Evolutionary conservation across 352 stramenopile genomes (phyloP), one percentile per base, ranked within the genome.

Genomic region (Phytophthora syringae): DNA sequence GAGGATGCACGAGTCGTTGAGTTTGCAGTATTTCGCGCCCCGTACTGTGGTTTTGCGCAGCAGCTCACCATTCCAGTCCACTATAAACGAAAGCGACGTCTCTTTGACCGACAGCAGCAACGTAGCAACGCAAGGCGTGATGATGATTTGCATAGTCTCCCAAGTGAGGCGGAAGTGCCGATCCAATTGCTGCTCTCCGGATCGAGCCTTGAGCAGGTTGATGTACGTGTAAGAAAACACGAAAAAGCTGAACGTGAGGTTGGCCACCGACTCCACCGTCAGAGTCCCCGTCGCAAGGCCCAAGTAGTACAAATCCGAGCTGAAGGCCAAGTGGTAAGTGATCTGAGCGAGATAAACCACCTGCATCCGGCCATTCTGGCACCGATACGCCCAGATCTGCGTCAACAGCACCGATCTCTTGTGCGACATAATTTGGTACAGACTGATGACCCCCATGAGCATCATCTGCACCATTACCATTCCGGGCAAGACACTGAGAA

Each of bases 341-440:
- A 69, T n/a, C 32, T 69, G 61, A 28, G 61, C 45, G 1, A 70
- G 54, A 25, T 71, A 71, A 27, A 64, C 1, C 48, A 70, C 62
- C 21, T 70, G 62, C 62, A 70, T 70, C 0, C 62, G 21, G 2
- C 66, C 66, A 5, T 71, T 71, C n/a, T n/a, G n/a, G n/a, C n/a
- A n/a, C n/a, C n/a, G n/a, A n/a, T n/a, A n/a, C n/a, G n/a, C n/a
- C n/a, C 28, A 71, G 67, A 21, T 49, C 6, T 76, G 67, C 15
- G 67, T 76, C 1, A 76, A 20, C 34, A 76, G 34, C 13, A 72
- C 67, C 0, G 63, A 70, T 30, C 39, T 40, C 11, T 70, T 70
- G 63, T 70, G 63, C 2, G 47, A 62, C 67, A 76, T 76, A 2
- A 69, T 60, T 6, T 76, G 67, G 32, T 76, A 72, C 42, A 76